Percentiles rank a stretch among this genome's conserved stretches.
Conservation (phyloP, 495 filamentous ascomycete species). For the Aspergillus taichungensis region DNA sequence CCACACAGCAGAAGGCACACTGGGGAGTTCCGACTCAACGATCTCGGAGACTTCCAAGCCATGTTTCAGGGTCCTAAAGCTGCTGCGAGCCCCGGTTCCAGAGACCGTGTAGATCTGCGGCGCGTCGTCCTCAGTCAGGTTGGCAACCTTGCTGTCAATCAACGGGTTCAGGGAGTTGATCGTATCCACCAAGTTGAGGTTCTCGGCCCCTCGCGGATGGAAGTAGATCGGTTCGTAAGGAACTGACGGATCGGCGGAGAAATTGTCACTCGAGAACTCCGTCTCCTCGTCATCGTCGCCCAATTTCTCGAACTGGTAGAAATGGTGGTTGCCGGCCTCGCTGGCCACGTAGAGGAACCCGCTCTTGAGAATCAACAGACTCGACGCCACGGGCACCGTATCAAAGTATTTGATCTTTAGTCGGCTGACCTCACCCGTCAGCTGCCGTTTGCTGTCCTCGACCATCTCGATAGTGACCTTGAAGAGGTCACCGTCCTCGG, state of each 20-base stretch:
- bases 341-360: conserved; percentile 91
- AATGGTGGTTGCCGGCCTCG: conserved; percentile 86
- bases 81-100: conserved; percentile 79
- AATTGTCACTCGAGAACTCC: conserved; percentile 75
- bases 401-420: conserved; percentile 98
- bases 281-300: conserved; percentile 91
- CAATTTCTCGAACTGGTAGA: conserved; percentile 96
- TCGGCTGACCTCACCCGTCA: conserved; percentile 68
- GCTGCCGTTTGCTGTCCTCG: conserved; percentile 67
- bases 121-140: conserved; percentile 82
- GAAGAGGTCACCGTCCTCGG: conserved; percentile 94
- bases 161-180: conserved; percentile 86
- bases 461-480: conserved; percentile 90
- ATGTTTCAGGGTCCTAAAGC: conserved; percentile 85
- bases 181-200: conserved; percentile 75
- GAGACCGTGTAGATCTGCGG: conserved; percentile 93
- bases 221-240: conserved; percentile 74
- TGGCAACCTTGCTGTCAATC: conserved; percentile 81
- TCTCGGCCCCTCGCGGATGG: conserved; percentile 67
- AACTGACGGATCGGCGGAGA: conserved; percentile 61
- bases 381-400: conserved; percentile 81
- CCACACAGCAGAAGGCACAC: conserved; percentile 84
- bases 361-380: conserved; percentile 85
- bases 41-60: conserved; percentile 90
- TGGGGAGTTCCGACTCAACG: conserved; percentile 81